Evolutionary conservation across 306 rosid species (phyloP).

Genomic region (Betula pendula): DNA sequence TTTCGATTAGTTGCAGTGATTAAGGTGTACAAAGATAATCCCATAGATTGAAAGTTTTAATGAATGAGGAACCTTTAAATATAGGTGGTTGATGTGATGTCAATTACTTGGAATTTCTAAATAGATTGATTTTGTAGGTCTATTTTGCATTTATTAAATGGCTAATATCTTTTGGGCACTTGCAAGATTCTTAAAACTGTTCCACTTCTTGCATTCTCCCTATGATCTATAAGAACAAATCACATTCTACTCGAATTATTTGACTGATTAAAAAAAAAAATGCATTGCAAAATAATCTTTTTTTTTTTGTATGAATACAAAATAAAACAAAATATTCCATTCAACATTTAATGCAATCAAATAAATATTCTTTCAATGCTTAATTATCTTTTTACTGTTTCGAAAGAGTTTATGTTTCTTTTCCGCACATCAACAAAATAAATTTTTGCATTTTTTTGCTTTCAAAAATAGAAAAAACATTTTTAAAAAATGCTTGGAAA

Average conservation of each 20-base stretch:
- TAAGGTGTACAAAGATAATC: not conserved
- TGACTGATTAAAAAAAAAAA: not conserved
- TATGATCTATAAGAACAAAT: not conserved
- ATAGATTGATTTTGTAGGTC: not conserved
- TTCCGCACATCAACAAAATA: too few relatives aligned
- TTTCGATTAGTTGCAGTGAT: not conserved
- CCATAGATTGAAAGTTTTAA: not conserved
- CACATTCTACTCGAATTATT: not conserved
- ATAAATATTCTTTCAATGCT: too few relatives aligned
- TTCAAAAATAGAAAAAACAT: too few relatives aligned
- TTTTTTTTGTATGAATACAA: too few relatives aligned
- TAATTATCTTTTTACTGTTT: too few relatives aligned
- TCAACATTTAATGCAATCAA: too few relatives aligned
- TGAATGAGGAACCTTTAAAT: not conserved
- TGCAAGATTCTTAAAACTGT: not conserved
- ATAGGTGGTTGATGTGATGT: not conserved
- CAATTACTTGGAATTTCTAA: not conserved
- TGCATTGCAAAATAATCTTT: too few relatives aligned
- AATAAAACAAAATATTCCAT: too few relatives aligned
- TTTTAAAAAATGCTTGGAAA: too few relatives aligned
- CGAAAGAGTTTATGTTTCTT: too few relatives aligned
- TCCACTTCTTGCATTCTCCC: not conserved
- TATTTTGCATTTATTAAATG: not conserved
- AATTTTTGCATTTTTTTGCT: too few relatives aligned
- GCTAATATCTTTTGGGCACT: not conserved